Percentiles rank a stretch among this genome's conserved stretches.
These are phyloP conservation scores for Mycotypha africana DNA, from an alignment of 371 early-diverging fungal species.

Conservation along the genomic window DNA sequence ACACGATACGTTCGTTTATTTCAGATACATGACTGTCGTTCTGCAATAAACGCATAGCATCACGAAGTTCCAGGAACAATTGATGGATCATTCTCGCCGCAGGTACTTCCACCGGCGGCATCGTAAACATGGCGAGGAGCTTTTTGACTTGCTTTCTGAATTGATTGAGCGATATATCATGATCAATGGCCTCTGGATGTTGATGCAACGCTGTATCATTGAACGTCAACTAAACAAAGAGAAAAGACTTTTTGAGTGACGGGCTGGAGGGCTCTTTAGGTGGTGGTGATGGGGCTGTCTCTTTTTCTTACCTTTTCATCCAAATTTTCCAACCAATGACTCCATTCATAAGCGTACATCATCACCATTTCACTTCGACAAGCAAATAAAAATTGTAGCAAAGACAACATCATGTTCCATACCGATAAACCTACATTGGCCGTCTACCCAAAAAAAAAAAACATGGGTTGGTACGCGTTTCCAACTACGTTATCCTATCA, in stretches of 20 bases:
- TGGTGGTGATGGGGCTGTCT: no score
- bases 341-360: conserved; percentile 46
- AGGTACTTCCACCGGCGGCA: conserved; percentile 40
- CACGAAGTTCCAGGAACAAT: conserved; percentile 35
- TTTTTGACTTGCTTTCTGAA: conserved; percentile 21
- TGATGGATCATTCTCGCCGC: conserved; percentile 32
- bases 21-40: no score
- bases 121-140: conserved; percentile 37
- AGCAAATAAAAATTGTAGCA: conserved; percentile 38
- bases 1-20: no score
- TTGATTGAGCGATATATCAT: conserved; percentile 12
- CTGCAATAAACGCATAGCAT: conserved; percentile 45
- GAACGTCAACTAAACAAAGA: no score
- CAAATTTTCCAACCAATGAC: conserved; percentile 27
- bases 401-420: conserved; percentile 43
- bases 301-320: conserved; percentile 23
- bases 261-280: no score
- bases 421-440: conserved; percentile 33
- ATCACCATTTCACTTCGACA: conserved; percentile 33
- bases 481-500: background rate
- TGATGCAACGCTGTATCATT: no score
- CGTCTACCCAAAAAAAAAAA: conserved; percentile 7
- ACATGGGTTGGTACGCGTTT: no score
- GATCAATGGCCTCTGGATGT: no score
- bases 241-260: no score